A percentile compares a stretch with the other conserved stretches of the same genome.
Evolutionary conservation across 1,139 yeast genomes (phyloP).

Genomic region (Nematodospora anomalae): DNA sequence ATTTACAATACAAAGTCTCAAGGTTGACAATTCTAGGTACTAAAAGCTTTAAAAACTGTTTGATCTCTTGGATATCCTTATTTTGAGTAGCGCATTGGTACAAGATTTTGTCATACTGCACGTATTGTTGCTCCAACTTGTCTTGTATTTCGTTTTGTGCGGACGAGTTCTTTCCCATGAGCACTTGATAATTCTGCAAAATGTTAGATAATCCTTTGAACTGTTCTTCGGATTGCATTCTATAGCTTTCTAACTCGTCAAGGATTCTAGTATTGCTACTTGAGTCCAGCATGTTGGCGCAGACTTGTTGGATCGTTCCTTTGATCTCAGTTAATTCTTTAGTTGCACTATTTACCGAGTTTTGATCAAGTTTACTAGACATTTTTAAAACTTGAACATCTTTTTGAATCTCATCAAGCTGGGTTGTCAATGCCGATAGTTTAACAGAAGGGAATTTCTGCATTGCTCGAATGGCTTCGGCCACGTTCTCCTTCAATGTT

Average conservation of each 20-base stretch:
- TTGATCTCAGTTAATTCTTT: slow-evolving; percentile 4
- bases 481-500: slow-evolving; percentile 23
- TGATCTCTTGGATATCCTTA: slow-evolving; percentile 17
- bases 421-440: neutral
- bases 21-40: slow-evolving; percentile 23
- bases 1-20: slow-evolving; percentile 14
- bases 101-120: slow-evolving; percentile 1
- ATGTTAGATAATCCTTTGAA: neutral
- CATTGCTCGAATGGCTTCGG: slow-evolving; percentile 7
- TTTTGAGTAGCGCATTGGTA: slow-evolving; percentile 4
- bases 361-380: slow-evolving; percentile 1
- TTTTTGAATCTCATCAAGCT: slow-evolving; percentile 5
- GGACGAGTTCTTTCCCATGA: neutral
- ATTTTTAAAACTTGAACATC: slow-evolving; percentile 3
- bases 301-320: neutral
- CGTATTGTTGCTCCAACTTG: neutral
- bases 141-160: slow-evolving; percentile 3
- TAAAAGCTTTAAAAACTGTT: slow-evolving; percentile 21
- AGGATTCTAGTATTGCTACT: neutral
- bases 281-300: neutral
- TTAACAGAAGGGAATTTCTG: slow-evolving; percentile 2
- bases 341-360: slow-evolving; percentile 1
- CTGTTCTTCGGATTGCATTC: neutral
- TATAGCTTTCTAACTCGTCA: slow-evolving; percentile 1
- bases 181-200: slow-evolving; percentile 2